phyloP scores from a whole-genome alignment of 192 early-diverging fungal genomes.

The Paraglomus occultum region DNA sequence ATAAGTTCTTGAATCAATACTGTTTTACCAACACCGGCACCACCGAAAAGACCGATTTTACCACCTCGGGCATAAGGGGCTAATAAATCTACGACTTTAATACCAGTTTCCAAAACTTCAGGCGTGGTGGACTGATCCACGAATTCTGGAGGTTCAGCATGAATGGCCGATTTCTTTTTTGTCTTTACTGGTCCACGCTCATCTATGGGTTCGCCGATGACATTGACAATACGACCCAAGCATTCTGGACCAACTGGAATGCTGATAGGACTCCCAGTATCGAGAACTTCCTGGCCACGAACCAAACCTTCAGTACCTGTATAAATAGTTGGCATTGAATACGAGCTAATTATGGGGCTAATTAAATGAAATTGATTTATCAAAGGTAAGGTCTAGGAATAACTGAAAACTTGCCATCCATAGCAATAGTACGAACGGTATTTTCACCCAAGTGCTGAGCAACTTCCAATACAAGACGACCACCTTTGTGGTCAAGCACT shows the following conservation, averaged over 20 bases:
- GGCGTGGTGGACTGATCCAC: conserved; percentile 94
- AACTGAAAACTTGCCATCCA: conserved; percentile 81
- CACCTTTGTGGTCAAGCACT: conserved; percentile 68
- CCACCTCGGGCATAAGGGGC: conserved; percentile 97
- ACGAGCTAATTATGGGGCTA: background rate
- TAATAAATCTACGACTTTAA: conserved; percentile 98
- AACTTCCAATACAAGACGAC: conserved; percentile 93
- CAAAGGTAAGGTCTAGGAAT: background rate
- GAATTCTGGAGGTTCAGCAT: conserved; percentile 90
- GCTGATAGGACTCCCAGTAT: conserved; percentile 91
- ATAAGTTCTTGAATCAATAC: conserved; percentile 99
- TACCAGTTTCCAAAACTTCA: conserved; percentile 95
- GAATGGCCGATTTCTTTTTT: conserved; percentile 85
- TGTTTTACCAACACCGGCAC: conserved; percentile 99
- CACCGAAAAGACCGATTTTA: conserved; percentile 98
- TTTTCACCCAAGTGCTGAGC: conserved; percentile 97
- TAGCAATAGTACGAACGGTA: conserved; percentile 98
- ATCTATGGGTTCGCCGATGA: conserved; percentile 98
- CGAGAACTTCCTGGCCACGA: conserved; percentile 91
- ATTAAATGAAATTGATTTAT: background rate
- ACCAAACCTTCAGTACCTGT: conserved; percentile 60
- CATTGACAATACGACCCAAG: conserved; percentile 98
- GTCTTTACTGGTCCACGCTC: conserved; percentile 95
- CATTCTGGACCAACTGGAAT: conserved; percentile 93
- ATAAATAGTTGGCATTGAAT: background rate